Conservation (phyloP, 805 yeast genomes). For the Teunomyces stri region DNA sequence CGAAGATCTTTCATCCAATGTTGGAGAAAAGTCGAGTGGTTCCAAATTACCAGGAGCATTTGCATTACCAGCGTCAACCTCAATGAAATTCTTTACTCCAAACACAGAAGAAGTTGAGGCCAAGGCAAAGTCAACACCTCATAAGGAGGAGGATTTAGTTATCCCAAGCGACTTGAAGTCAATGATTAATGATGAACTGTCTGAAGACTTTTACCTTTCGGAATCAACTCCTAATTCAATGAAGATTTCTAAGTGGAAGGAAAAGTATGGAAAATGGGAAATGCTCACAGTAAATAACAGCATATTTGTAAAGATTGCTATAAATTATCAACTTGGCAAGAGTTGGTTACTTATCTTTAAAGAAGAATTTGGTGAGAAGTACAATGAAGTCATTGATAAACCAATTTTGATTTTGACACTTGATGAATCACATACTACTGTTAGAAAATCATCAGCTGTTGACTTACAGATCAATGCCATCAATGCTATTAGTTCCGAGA, state of each 20-base stretch:
- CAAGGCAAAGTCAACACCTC: neutral
- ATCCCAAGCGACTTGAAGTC: constrained; percentile 38
- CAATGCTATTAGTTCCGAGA: constrained; percentile 31
- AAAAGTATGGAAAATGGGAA: constrained; percentile 43
- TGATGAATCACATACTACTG: constrained; percentile 18
- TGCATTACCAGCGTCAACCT: constrained; percentile 45
- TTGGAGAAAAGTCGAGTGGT: constrained; percentile 13
- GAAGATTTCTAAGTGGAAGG: constrained; percentile 43
- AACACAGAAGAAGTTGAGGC: constrained; percentile 8
- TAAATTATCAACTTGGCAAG: constrained; percentile 30
- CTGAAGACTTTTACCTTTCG: constrained; percentile 38
- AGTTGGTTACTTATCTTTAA: constrained; percentile 42
- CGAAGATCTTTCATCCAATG: constrained; percentile 5
- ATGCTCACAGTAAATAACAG: constrained; percentile 38
- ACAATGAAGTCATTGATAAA: constrained; percentile 30
- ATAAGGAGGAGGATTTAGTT: constrained; percentile 19
- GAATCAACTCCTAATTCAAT: constrained; percentile 32
- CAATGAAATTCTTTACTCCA: constrained; percentile 37
- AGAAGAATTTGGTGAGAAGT: constrained; percentile 33
- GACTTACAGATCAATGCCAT: constrained; percentile 35
- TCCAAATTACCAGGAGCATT: constrained; percentile 35
- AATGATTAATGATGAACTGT: constrained; percentile 33
- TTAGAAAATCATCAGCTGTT: constrained; percentile 36
- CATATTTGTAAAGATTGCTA: constrained; percentile 37
- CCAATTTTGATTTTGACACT: constrained; percentile 37